Conservation (phyloP, 495 filamentous ascomycete species). For the Penicillium taxi region DNA sequence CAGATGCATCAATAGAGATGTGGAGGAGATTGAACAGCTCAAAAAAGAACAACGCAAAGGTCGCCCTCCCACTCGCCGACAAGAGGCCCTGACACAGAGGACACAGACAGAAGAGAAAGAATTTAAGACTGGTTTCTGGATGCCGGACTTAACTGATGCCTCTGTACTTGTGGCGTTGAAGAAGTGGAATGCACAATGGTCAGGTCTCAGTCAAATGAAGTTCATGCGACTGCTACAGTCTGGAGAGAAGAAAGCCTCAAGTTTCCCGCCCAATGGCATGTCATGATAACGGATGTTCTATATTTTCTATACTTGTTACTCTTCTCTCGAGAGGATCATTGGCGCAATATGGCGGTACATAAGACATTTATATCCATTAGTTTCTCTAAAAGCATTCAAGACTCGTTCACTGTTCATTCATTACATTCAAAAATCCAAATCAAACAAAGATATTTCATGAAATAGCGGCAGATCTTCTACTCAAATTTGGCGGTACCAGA, state of each 20-base stretch:
- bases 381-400: constrained; percentile 3
- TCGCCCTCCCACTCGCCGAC: constrained; percentile 66
- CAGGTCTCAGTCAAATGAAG: constrained; percentile 48
- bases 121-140: constrained; percentile 73
- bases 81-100: constrained; percentile 67
- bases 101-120: constrained; percentile 68
- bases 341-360: constrained; percentile 21
- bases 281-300: constrained; percentile 27
- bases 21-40: constrained; percentile 64
- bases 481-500: constrained; percentile 11
- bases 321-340: constrained; percentile 11
- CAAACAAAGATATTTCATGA: not conserved
- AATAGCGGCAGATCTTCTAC: constrained; percentile 14
- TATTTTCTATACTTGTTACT: constrained; percentile 8
- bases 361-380: constrained; percentile 3
- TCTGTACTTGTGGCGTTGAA: constrained; percentile 46
- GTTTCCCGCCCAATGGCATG: constrained; percentile 62
- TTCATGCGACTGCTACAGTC: constrained; percentile 54
- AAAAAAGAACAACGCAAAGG: constrained; percentile 73
- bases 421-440: not conserved
- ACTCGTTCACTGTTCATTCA: not conserved
- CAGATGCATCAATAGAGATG: constrained; percentile 71
- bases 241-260: constrained; percentile 49
- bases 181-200: constrained; percentile 58
- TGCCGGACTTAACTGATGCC: constrained; percentile 52